These are phyloP conservation scores for Gleditsia sinensis DNA, from an alignment of 306 rosid genomes.

Conservation along the genomic window DNA sequence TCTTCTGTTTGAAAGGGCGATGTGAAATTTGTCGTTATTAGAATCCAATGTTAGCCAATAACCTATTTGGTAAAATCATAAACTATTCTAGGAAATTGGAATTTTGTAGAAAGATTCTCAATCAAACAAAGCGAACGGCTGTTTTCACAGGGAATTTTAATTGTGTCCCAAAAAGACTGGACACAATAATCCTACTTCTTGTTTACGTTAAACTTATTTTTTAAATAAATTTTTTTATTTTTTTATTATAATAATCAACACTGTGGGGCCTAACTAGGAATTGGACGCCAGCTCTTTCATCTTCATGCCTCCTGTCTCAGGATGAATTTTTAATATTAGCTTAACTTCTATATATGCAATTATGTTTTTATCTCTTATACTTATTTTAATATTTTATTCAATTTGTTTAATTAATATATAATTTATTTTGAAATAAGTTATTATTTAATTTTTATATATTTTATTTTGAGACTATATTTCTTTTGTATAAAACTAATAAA, in stretches of 20 bases:
- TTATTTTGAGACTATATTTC: no score
- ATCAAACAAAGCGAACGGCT: neutral
- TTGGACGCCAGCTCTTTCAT: no score
- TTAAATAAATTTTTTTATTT: neutral
- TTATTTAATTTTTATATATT: no score
- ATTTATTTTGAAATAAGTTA: no score
- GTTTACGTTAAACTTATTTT: neutral
- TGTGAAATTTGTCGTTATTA: neutral
- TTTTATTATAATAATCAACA: neutral
- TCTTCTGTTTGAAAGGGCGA: neutral
- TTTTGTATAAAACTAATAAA: no score
- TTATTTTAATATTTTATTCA: no score
- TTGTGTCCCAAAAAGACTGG: constrained; percentile 7
- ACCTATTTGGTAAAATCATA: neutral
- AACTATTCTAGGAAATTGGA: neutral
- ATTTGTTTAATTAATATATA: no score
- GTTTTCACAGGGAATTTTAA: neutral
- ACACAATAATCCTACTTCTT: neutral
- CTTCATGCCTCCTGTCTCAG: no score
- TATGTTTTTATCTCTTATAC: no score
- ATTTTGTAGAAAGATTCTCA: neutral
- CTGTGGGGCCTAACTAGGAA: no score
- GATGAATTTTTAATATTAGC: no score
- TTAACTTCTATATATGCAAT: no score
- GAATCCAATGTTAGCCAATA: neutral